Conservation (phyloP, 2,329 filamentous ascomycete species). For the Zasmidium angulare region DNA sequence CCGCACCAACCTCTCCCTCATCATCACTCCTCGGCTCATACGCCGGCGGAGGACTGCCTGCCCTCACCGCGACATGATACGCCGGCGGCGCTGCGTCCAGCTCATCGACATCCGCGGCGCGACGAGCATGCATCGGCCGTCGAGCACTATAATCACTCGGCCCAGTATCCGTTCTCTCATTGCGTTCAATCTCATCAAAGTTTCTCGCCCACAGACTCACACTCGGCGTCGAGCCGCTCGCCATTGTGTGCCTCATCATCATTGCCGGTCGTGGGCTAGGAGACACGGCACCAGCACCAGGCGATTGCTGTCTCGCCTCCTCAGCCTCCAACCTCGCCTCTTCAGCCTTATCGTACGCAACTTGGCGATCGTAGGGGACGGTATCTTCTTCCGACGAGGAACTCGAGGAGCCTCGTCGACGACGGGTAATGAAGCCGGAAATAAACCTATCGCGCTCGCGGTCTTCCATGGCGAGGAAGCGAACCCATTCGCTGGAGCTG, state of each 20-base stretch:
- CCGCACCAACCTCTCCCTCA: constrained; percentile 15
- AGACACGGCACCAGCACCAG: constrained; percentile 7
- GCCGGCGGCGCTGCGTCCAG: constrained; percentile 30
- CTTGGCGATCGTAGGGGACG: constrained; percentile 18
- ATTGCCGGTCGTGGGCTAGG: constrained; percentile 5
- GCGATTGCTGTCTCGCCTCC: constrained; percentile 20
- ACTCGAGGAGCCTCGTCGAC: constrained; percentile 28
- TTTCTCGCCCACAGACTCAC: constrained; percentile 33
- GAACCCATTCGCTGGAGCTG: constrained; percentile 35
- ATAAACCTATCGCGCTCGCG: constrained; percentile 37
- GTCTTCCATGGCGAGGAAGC: constrained; percentile 36
- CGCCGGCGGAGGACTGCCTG: constrained; percentile 32
- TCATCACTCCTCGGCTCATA: constrained; percentile 33
- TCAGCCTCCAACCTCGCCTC: constrained; percentile 31
- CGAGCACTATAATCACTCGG: constrained; percentile 16
- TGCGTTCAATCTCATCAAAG: constrained; percentile 26
- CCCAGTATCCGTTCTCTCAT: constrained; percentile 12
- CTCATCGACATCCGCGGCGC: constrained; percentile 28
- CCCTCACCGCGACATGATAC: constrained; percentile 30
- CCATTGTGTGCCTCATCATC: no score
- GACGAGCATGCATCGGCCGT: constrained; percentile 24
- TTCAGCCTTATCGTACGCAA: constrained; percentile 31
- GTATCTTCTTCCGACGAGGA: constrained; percentile 19
- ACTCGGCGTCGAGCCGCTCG: constrained; percentile 25
- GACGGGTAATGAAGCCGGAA: constrained; percentile 28